Base-by-base conservation (phyloP, 2,329 filamentous ascomycete species). In the Trichophyton mentagrophytes region DNA sequence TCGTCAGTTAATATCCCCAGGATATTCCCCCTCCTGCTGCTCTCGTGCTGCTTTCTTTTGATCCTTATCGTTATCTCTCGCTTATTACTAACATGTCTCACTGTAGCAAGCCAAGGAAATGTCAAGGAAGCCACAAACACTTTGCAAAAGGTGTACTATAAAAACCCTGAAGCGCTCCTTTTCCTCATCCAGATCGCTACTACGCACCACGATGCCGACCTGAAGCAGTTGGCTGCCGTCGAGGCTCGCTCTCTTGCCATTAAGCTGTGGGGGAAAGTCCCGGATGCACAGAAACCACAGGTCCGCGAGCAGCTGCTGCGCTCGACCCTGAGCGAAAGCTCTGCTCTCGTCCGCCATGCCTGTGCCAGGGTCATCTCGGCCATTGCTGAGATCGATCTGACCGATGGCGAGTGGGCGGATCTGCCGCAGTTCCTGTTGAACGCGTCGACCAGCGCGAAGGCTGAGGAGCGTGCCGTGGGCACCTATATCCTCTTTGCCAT, bases 401-500 rank as follows among this genome's bases (percentile, higher is more conserved):
- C 89, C 65, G 86, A 95, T 72, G 89, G 88, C 65, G 85, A 95
- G 74, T 95, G 89, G 89, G 78, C 78, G 30, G 88, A 95, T 62
- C 83, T 97, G 62, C 85, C 95, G 58, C 84, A 85, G 65, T 82
- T 88, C 67, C 82, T 97, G 59, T 82, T 90, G 64, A 87, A 88
- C 71, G 88, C 93, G 64, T 86, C 88, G 67, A 88, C 83, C 67
- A 91, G 85, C 71, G 77, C 82, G 63, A 85, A 86, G 64, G 85
- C 89, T 58, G 80, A 85, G 63, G 89, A 95, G 73, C 87, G 93
- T 66, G 90, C 95, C 72, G 89, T 96, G 46, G 90, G 88, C 65
- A 87, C 92, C 65, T 97, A 93, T 77, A 90, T 97, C 67, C 85
- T 97, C 66, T 96, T 86, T 77, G 92, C 90, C 64, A 85, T 96